phyloP scores from a whole-genome alignment of 2,329 filamentous ascomycete genomes.

The Talaromyces sp. region DNA sequence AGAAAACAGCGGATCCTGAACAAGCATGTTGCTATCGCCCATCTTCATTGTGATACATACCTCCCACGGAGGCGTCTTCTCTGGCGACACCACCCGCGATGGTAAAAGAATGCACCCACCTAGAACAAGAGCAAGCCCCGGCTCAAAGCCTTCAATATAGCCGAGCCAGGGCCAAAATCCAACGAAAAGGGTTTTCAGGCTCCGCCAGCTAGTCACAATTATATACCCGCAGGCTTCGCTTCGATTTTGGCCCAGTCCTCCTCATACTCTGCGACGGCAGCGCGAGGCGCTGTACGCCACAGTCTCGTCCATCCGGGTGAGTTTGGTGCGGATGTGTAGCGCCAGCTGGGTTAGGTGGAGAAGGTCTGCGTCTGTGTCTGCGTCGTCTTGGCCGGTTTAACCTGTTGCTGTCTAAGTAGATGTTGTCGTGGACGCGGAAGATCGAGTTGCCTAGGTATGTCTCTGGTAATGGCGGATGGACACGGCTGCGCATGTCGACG shows the following conservation, averaged over 20 bases:
- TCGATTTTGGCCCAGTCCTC: not conserved
- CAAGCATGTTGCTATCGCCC: no score
- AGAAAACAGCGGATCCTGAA: no score
- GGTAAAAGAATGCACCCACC: not conserved
- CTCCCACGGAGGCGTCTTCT: not conserved
- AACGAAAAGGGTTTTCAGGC: not conserved
- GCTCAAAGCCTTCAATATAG: not conserved
- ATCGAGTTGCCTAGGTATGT: not conserved
- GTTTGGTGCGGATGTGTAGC: not conserved
- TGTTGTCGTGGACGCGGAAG: no score
- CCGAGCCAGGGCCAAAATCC: not conserved
- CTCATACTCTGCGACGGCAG: not conserved
- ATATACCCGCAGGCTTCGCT: not conserved
- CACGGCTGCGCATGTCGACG: not conserved
- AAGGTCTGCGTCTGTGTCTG: no score
- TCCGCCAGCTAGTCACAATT: not conserved
- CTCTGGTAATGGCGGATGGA: not conserved
- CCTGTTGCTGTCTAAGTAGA: no score
- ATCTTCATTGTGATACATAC: constrained; percentile 11
- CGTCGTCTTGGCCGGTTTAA: no score
- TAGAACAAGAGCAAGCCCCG: not conserved
- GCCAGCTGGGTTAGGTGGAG: no score
- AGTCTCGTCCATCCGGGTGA: not conserved
- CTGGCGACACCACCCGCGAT: no score
- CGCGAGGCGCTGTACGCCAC: not conserved